phyloP scores from a whole-genome alignment of 768 basidiomycete genomes.

The Suillus spraguei region DNA sequence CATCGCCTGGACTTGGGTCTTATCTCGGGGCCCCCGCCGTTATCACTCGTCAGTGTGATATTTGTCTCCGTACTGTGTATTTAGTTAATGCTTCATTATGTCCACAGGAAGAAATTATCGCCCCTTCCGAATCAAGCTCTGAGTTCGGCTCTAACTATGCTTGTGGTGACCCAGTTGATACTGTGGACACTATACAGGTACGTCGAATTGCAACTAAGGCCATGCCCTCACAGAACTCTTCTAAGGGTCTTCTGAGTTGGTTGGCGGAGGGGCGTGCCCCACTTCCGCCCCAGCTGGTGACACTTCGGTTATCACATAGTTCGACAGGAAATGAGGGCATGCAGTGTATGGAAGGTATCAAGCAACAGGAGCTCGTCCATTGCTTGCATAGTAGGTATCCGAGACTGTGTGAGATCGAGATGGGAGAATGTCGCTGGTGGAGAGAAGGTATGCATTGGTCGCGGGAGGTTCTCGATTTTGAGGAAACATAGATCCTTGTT shows the following conservation, averaged over 20 bases:
- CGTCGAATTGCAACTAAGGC: too few relatives aligned
- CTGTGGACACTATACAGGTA: too few relatives aligned
- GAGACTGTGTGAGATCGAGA: neutral
- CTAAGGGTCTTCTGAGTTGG: neutral
- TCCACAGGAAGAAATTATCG: too few relatives aligned
- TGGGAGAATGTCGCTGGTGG: slow-evolving; percentile 5
- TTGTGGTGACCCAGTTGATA: too few relatives aligned
- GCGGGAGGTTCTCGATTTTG: neutral
- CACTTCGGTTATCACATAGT: slow-evolving; percentile 5
- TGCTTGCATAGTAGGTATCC: neutral
- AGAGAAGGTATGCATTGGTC: neutral
- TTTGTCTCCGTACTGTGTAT: too few relatives aligned
- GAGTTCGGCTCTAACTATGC: too few relatives aligned
- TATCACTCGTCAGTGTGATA: too few relatives aligned
- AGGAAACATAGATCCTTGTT: neutral
- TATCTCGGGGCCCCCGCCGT: neutral
- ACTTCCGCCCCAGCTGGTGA: slow-evolving; percentile 1
- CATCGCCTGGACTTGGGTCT: too few relatives aligned
- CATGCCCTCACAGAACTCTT: neutral
- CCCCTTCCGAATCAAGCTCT: too few relatives aligned
- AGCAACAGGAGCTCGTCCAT: neutral
- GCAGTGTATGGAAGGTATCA: too few relatives aligned
- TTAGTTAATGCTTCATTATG: too few relatives aligned
- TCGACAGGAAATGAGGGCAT: neutral
- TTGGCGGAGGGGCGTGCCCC: neutral